phyloP scores from a whole-genome alignment of 2,329 filamentous ascomycete species.

The Xylariales sp. region DNA sequence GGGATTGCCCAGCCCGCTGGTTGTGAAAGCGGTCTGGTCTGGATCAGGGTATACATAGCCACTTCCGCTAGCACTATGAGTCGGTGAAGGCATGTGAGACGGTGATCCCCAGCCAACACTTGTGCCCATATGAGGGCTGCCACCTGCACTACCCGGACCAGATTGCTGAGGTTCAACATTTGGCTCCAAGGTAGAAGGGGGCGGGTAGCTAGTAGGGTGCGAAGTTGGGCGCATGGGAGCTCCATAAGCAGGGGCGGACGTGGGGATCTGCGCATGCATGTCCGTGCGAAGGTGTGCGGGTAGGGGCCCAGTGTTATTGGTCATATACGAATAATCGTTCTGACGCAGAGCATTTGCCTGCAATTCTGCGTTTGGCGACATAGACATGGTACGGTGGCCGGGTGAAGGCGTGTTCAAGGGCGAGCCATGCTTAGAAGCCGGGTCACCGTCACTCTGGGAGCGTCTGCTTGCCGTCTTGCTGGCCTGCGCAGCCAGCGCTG shows the following conservation, averaged over 20 bases:
- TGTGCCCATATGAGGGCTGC: constrained; percentile 83
- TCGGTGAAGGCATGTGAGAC: constrained; percentile 66
- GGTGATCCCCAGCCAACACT: constrained; percentile 85
- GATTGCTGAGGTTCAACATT: constrained; percentile 73
- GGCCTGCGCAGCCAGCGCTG: constrained; percentile 62
- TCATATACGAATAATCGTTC: constrained; percentile 72
- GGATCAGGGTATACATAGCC: constrained; percentile 80
- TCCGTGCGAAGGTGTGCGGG: constrained; percentile 78
- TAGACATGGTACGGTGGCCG: constrained; percentile 70
- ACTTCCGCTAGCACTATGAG: constrained; percentile 56
- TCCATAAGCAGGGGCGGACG: constrained; percentile 61
- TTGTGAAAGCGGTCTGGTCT: constrained; percentile 62
- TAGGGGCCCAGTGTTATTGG: constrained; percentile 70
- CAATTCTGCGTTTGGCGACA: constrained; percentile 75
- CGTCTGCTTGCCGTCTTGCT: constrained; percentile 26
- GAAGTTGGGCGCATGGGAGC: constrained; percentile 68
- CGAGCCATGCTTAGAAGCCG: constrained; percentile 67
- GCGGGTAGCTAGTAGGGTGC: constrained; percentile 78
- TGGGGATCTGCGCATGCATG: constrained; percentile 63
- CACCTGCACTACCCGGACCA: constrained; percentile 63
- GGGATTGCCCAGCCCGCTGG: constrained; percentile 48
- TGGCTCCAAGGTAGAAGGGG: constrained; percentile 80
- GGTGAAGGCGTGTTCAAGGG: constrained; percentile 80
- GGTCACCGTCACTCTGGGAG: constrained; percentile 66
- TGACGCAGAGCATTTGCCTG: constrained; percentile 67